phyloP scores from a whole-genome alignment of 2,329 filamentous ascomycete species.

The Pseudomassariella vexata region DNA sequence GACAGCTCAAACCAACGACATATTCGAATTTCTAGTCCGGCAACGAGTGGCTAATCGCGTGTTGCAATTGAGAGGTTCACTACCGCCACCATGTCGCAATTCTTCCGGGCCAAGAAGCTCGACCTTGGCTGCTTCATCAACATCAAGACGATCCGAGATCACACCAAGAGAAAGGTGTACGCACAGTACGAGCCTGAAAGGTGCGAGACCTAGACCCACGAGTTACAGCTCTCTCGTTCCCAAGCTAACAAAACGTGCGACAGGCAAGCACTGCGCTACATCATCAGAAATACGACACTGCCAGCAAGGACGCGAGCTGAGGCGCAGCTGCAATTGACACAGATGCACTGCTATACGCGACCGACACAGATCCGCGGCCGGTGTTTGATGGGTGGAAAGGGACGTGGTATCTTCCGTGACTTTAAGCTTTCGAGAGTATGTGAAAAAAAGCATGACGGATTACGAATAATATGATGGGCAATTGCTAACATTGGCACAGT shows the following conservation, averaged over 20 bases:
- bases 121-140: constrained; percentile 87
- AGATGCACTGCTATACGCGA: constrained; percentile 95
- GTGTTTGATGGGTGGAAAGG: constrained; percentile 87
- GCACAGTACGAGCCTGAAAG: constrained; percentile 82
- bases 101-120: constrained; percentile 85
- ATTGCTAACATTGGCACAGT: constrained; percentile 50
- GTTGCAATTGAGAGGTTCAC: too few species aligned
- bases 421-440: constrained; percentile 89
- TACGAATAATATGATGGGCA: not conserved
- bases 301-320: constrained; percentile 77
- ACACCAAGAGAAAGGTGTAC: constrained; percentile 93
- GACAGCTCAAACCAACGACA: too few species aligned
- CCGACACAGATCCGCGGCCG: constrained; percentile 91
- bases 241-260: too few species aligned
- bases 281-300: constrained; percentile 87
- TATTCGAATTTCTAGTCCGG: too few species aligned
- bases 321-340: constrained; percentile 84
- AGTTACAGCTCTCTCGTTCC: too few species aligned
- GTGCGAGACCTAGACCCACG: too few species aligned
- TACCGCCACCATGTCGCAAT: constrained; percentile 59
- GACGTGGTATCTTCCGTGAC: constrained; percentile 82
- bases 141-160: constrained; percentile 80
- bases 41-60: too few species aligned
- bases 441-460: constrained; percentile 22
- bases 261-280: constrained; percentile 89